Conservation (phyloP, 2,329 filamentous ascomycete species). For the Fusarium nurragi region DNA sequence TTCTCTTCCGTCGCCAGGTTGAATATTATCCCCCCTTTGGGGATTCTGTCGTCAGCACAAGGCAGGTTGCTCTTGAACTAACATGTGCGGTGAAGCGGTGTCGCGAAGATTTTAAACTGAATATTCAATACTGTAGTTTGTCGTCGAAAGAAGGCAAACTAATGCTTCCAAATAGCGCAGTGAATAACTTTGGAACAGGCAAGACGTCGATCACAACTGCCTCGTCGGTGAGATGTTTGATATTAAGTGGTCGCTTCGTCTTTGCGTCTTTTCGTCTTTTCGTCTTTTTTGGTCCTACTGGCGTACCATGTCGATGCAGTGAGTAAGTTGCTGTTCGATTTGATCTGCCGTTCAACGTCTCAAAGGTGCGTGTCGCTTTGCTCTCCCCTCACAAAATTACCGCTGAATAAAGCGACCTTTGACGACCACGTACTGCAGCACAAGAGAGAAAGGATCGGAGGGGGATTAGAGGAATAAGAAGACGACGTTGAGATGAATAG, state of each 20-base stretch:
- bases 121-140: constrained; percentile 3
- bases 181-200: neutral
- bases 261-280: constrained; percentile 10
- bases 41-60: constrained; percentile 36
- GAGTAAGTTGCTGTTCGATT: neutral
- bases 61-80: constrained; percentile 27
- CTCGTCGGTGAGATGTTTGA: neutral
- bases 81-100: constrained; percentile 38
- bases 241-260: constrained; percentile 16
- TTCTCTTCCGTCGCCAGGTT: constrained; percentile 23
- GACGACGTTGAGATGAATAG: constrained; percentile 34
- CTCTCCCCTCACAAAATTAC: constrained; percentile 9
- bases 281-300: constrained; percentile 11
- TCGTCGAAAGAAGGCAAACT: neutral
- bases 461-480: constrained; percentile 33
- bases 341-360: constrained; percentile 3
- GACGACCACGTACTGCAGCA: constrained; percentile 9
- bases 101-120: neutral
- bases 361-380: neutral
- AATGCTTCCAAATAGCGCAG: neutral
- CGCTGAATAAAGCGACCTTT: constrained; percentile 2
- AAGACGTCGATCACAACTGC: constrained; percentile 7
- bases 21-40: constrained; percentile 29
- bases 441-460: constrained; percentile 9
- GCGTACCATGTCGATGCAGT: constrained; percentile 17